Evolutionary conservation across 2,329 filamentous ascomycete species (phyloP).

Genomic region (Aspergillus latus): DNA sequence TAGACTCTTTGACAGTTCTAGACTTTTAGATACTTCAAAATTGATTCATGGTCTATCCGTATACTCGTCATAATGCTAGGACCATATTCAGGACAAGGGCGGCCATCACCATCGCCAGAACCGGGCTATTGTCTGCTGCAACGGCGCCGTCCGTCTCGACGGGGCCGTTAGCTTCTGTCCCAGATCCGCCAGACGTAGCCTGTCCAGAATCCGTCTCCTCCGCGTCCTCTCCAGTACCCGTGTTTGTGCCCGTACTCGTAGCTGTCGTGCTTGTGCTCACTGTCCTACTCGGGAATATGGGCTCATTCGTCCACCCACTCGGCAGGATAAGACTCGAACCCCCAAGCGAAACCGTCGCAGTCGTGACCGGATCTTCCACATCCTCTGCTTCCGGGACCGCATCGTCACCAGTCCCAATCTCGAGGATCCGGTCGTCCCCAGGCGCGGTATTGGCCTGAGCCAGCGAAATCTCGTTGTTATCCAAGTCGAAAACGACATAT

Average conservation of each 20-base stretch:
- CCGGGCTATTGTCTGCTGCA: background rate
- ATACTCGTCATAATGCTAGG: no score
- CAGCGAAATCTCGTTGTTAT: slow-evolving; percentile 68
- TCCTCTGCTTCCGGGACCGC: slow-evolving; percentile 53
- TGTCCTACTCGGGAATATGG: slow-evolving; percentile 7
- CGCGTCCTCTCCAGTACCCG: background rate
- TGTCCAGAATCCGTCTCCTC: background rate
- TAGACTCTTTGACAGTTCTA: no score
- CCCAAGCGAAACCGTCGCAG: background rate
- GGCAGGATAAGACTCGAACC: background rate
- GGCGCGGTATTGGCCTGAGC: slow-evolving; percentile 66
- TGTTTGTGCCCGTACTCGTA: background rate
- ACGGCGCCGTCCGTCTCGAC: background rate
- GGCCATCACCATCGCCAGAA: background rate
- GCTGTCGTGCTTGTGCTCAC: background rate
- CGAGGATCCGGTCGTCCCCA: slow-evolving; percentile 48
- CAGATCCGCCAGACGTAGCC: no score
- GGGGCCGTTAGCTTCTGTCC: background rate
- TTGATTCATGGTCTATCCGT: no score
- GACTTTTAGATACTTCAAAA: no score
- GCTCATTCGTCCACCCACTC: slow-evolving; percentile 1
- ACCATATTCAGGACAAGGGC: background rate
- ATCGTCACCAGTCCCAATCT: slow-evolving; percentile 50
- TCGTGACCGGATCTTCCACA: background rate
- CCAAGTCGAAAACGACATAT: slow-evolving; percentile 73